These are phyloP conservation scores for Tetracentron sinense DNA, from an alignment of 164 flowering plant genomes.

Conservation along the genomic window DNA sequence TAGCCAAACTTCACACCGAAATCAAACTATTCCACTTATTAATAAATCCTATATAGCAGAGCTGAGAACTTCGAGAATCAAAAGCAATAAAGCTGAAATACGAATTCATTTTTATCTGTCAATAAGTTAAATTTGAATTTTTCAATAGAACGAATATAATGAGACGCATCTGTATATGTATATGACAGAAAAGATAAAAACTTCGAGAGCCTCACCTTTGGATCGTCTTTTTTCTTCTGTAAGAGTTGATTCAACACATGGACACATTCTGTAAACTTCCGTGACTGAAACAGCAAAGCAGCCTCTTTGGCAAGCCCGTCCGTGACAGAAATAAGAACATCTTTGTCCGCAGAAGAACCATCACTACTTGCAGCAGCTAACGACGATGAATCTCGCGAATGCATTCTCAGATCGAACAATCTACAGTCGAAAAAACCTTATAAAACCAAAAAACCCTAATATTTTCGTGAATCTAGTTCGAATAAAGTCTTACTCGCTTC, in stretches of 20 bases:
- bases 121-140: too few species aligned
- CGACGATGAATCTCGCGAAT: slow-evolving; percentile 54
- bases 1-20: too few species aligned
- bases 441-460: not conserved
- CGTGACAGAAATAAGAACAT: slow-evolving; percentile 39
- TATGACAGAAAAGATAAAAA: not conserved
- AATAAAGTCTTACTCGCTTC: not conserved
- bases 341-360: slow-evolving; percentile 39
- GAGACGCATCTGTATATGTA: too few species aligned
- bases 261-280: slow-evolving; percentile 61
- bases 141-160: too few species aligned
- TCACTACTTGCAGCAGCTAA: slow-evolving; percentile 25
- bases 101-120: too few species aligned
- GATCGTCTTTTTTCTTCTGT: slow-evolving; percentile 70
- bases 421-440: slow-evolving; percentile 7
- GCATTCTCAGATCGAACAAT: slow-evolving; percentile 54
- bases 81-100: too few species aligned
- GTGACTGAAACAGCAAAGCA: slow-evolving; percentile 52
- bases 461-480: not conserved
- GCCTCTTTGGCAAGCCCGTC: slow-evolving; percentile 72
- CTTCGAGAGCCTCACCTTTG: slow-evolving; percentile 45
- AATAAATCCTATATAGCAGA: too few species aligned
- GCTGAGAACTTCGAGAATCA: too few species aligned
- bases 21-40: too few species aligned
- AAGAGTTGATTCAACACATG: slow-evolving; percentile 55